These are phyloP conservation scores for Musa beccarii DNA, from an alignment of 176 grass and related monocot species.

Conservation along the genomic window DNA sequence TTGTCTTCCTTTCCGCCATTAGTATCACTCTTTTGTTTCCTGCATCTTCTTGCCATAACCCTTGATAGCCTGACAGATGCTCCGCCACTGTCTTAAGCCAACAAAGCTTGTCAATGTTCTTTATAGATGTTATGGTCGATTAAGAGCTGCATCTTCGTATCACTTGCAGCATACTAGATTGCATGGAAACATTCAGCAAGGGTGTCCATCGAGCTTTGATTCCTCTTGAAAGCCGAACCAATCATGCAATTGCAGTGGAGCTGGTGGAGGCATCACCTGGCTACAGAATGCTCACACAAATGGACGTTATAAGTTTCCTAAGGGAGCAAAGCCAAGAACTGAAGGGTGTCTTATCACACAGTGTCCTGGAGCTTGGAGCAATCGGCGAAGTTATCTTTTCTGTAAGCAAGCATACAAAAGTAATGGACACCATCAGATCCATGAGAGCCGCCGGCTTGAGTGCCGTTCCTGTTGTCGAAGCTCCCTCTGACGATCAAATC, in stretches of 20 bases:
- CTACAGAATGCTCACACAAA: conserved; percentile 84
- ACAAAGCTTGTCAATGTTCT: too few relatives aligned
- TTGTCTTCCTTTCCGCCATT: too few relatives aligned
- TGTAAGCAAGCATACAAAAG: conserved; percentile 30
- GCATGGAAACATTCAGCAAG: conserved; percentile 88
- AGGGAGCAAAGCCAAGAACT: conserved; percentile 30
- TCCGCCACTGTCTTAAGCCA: too few relatives aligned
- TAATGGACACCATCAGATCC: conserved; percentile 49
- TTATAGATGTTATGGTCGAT: not conserved
- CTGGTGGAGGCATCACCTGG: conserved; percentile 53
- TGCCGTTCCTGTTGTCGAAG: conserved; percentile 75
- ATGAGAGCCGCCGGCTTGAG: conserved; percentile 58
- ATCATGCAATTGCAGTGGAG: conserved; percentile 42
- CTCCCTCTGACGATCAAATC: not conserved
- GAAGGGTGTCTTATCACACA: conserved; percentile 38
- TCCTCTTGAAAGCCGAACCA: conserved; percentile 59
- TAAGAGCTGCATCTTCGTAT: not conserved
- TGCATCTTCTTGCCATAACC: too few relatives aligned
- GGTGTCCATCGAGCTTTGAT: conserved; percentile 78
- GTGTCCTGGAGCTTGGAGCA: conserved; percentile 44
- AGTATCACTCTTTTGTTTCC: too few relatives aligned
- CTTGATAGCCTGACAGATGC: too few relatives aligned
- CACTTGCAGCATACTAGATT: conserved; percentile 58
- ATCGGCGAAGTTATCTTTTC: conserved; percentile 51
- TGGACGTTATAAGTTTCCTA: conserved; percentile 79